Base-by-base conservation (phyloP, 495 filamentous ascomycete genomes). In the Xylaria flabelliformis region DNA sequence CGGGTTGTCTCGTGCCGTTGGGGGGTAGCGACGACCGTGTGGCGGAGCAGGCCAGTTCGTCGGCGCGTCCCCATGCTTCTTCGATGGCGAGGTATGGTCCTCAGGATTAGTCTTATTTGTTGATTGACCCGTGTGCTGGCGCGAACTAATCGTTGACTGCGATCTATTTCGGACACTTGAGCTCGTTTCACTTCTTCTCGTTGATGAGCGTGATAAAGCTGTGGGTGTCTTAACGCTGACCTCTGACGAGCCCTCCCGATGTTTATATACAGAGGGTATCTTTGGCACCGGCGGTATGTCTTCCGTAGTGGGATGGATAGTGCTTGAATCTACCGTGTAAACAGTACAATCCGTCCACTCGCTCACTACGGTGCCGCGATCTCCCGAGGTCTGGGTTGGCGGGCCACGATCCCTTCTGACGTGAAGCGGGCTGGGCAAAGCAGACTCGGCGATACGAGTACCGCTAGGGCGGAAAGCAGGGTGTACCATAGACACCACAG, bases 401-500 rank as follows among this genome's bases (percentile, higher is more conserved):
- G 69, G 24, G 7, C 32, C 21, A 26, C 63, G 61, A 29, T 75
- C 48, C 24, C 59, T 74, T 13, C 39, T 67, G 26, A 75, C 4
- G 0, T 63, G 32, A 32, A 79, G 77, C 17, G 74, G 75, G 7
- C 41, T n/a, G 10, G 75, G 77, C 3, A 68, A 15, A 58, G 75
- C 75, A 24, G 77, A 79, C 34, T 19, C 2, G 21, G 74, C 72
- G 19, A 67, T 70, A 46, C 55, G 56, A 10, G 21, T 8, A n/a
- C 48, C 21, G 2, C 41, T 21, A 13, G 70, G 72, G n/a, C 68
- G 77, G n/a, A 79, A 79, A 0, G 77, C 77, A 41, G 77, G 77
- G n/a, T 79, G 77, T 0, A 76, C 69, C 74, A 53, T 72, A 1
- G 77, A 76, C 26, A 79, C 10, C 32, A 76, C 64, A 12, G 77